A percentile compares a stretch with the other conserved stretches of the same genome.
Evolutionary conservation across 352 stramenopile species (phyloP).

Genomic region (Globisporangium yorkense): DNA sequence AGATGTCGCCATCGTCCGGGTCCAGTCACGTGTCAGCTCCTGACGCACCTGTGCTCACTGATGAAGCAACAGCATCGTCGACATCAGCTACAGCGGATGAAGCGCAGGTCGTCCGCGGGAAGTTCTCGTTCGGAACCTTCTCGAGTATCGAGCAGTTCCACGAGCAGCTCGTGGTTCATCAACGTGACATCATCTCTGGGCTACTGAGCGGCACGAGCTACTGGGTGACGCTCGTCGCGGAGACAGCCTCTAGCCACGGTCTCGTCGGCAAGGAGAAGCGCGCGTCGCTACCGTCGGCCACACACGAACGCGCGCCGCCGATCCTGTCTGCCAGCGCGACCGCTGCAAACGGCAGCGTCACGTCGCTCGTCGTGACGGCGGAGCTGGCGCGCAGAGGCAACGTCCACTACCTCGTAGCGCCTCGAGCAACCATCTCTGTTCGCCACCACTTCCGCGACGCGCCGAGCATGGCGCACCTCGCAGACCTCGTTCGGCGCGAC

Average conservation of each 20-base stretch:
- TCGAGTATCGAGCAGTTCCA: constrained; percentile 30
- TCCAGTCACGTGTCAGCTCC: background rate
- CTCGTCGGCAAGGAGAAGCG: constrained; percentile 28
- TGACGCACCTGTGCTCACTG: constrained; percentile 10
- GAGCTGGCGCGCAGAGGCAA: constrained; percentile 37
- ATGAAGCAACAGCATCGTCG: constrained; percentile 1
- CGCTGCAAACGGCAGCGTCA: constrained; percentile 44
- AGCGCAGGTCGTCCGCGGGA: constrained; percentile 12
- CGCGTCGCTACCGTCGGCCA: constrained; percentile 22
- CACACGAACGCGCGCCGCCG: constrained; percentile 42
- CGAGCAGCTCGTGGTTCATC: constrained; percentile 15
- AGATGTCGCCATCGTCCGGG: background rate
- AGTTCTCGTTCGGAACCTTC: constrained; percentile 31
- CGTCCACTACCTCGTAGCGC: constrained; percentile 43
- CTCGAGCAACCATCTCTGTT: constrained; percentile 9
- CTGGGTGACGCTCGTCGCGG: constrained; percentile 36
- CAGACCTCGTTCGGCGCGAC: constrained; percentile 14
- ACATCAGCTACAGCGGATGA: constrained; percentile 1
- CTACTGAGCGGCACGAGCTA: constrained; percentile 42
- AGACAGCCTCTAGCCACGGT: constrained; percentile 46
- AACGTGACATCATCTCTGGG: constrained; percentile 26
- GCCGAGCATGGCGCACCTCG: constrained; percentile 25
- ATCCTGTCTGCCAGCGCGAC: constrained; percentile 25
- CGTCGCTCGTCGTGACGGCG: constrained; percentile 31
- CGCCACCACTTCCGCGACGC: constrained; percentile 27